Base-by-base conservation (phyloP, 345 rosid genomes). In the Gossypium stocksii region DNA sequence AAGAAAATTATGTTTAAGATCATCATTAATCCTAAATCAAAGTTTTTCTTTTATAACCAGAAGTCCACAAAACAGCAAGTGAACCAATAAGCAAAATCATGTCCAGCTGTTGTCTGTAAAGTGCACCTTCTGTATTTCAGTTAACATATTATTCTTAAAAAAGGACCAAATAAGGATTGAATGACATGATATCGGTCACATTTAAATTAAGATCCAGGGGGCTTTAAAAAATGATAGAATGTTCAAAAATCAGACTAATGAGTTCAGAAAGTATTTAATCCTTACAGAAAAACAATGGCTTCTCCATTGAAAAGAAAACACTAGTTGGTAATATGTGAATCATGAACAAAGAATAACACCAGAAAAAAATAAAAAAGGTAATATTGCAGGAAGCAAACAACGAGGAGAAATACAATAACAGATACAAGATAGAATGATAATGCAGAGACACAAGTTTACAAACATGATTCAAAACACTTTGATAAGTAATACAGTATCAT, bases 1-100 rank as follows among this genome's bases (percentile, higher is more conserved):
- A 75, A 38, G 29, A n/a, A 60, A 14, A 38, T 19, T n/a, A 52
- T n/a, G 19, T 54, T 56, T 34, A 25, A 49, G 44, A 68, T 53
- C 58, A 68, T 53, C 58, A 49, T 68, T 68, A 48, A 19, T 63
- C 72, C 67, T 56, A 43, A 68, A 57, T 70, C 25, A 56, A 20
- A 34, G 67, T 0, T 14, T 34, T 68, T 49, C 20, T 68, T 68
- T 25, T 54, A 49, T 49, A 22, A 49, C 72, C 20, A 46, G 19
- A 13, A 46, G 6, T 22, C 41, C 41, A 20, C 56, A 48, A 7
- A 48, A 46, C 71, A 48, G 41, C 57, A 66, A 45, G 71, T 65
- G 38, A 46, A 23, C 14, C 72, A 68, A 25, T 49, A 49, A 16
- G 22, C 2, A 67, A 62, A 48, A 67, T 14, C 19, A 49, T 48